Percentiles rank a stretch among this genome's conserved stretches.
Conservation (phyloP, 108 stramenopile genomes). For the Seminavis robusta region DNA sequence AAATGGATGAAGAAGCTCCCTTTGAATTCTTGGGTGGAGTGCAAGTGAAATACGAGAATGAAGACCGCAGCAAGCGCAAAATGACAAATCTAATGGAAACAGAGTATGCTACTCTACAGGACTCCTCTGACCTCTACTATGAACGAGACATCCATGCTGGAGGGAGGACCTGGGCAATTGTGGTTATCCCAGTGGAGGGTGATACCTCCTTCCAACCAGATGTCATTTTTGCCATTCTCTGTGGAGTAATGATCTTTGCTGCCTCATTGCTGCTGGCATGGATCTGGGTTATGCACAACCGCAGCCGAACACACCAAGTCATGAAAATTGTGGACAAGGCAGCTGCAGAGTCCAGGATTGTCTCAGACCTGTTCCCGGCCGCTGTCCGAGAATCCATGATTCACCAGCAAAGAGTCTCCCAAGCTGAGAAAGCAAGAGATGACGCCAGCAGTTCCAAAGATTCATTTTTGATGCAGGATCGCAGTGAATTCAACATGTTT, state of each 20-base stretch:
- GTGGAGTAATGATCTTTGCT: slow-evolving; percentile 2
- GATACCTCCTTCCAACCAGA: not conserved
- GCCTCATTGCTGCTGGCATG: not conserved
- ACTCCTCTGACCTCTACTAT: not conserved
- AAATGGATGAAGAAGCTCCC: not conserved
- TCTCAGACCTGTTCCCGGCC: not conserved
- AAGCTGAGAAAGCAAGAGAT: too few relatives aligned
- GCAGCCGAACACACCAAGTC: not conserved
- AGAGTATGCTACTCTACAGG: too few relatives aligned
- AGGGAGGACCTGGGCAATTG: not conserved
- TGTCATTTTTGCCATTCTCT: not conserved
- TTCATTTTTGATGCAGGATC: too few relatives aligned
- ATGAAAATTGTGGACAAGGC: not conserved
- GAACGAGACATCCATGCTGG: not conserved
- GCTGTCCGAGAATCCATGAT: not conserved
- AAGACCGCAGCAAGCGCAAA: too few relatives aligned
- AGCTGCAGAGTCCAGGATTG: not conserved
- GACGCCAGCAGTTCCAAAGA: too few relatives aligned
- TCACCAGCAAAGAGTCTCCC: too few relatives aligned
- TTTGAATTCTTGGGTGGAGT: not conserved
- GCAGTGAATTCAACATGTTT: too few relatives aligned
- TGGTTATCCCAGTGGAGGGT: not conserved
- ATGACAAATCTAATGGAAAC: too few relatives aligned
- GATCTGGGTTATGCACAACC: slow-evolving; percentile 1
- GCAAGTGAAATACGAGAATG: not conserved